Base-by-base conservation (phyloP, 2,329 filamentous ascomycete species). In the Colletotrichum orchidophilum region DNA sequence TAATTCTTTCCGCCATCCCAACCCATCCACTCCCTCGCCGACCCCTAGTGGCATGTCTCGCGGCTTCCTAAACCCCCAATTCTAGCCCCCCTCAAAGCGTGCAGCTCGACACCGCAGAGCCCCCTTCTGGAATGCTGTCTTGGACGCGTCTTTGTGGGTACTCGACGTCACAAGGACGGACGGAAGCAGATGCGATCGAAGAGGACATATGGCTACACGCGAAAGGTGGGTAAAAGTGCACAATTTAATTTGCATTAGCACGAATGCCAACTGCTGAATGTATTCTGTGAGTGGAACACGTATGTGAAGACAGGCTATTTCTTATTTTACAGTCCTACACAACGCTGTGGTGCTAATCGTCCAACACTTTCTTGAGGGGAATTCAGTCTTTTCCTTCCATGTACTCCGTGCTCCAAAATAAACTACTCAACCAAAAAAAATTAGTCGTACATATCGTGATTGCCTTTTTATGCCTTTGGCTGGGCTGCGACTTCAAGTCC, bases 401-500 rank as follows among this genome's bases (percentile, higher is more conserved):
- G 6, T 57, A 31, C 59, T 53, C 52, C 53, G 15, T 57, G 39
- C 46, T 53, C 13, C 15, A 13, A 26, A 42, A 13, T n/a, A n/a
- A 9, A 6, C 12, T 26, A 21, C 13, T 31, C 11, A n/a, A 12
- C 9, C 15, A 13, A 26, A 3, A 39, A 15, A 8, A 42, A 62
- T 7, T 59, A 21, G 26, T 63, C 58, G 26, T 71, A 35, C 42
- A 35, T 46, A 8, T 68, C 64, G 13, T 63, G 12, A 35, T 26
- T 15, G 15, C 13, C 3, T 52, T 61, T n/a, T 18, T 26, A 21
- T 5, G 65, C 54, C 52, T 58, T 58, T 12, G 33, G 8, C 42
- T 66, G 31, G 11, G 69, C 71, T 5, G 75, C 52, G 26, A 93
- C 85, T 49, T 88, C 85, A 64, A 94, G 79, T 0, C 88, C 88